Evolutionary conservation across 2,329 filamentous ascomycete genomes (phyloP), one percentile per base, ranked within the genome.

Genomic region (Arthrinium puccinioides): DNA sequence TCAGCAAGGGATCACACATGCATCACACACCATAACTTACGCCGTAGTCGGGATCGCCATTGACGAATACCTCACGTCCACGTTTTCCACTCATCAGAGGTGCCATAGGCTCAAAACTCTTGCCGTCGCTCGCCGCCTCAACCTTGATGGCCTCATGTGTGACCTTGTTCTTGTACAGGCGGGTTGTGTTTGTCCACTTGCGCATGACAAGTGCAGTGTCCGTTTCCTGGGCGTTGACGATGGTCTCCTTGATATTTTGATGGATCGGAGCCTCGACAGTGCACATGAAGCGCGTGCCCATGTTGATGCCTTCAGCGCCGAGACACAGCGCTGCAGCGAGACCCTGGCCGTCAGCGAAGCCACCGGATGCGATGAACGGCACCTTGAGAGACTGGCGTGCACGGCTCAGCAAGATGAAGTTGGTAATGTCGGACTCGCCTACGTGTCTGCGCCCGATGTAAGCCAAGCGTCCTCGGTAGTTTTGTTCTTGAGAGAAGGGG

Each of bases 201-300:
- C 90, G 70, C 55, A 98, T 69, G 18, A 98, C 78, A 36, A 98
- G 73, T 48, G 88, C 79, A 0, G 92, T 98, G 61, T 97, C 87
- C 16, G 84, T 88, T 71, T 98, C 92, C 45, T 87, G 74, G 2
- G 89, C 85, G 38, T 79, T 74, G 35, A 96, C 88, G 54, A 98
- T 98, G 49, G 84, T 74, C 61, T 94, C 74, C 74, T 98, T 98
- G 69, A 98, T 87, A 49, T 94, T 94, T 33, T 78, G 60, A 65
- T 98, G 92, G 46, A 98, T 85, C 1, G 92, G 92, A 13, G 89
- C 82, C 64, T 97, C 92, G 30, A 90, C 72, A 1, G 92, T 97
- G 67, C 84, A 90, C 86, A 98, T 94, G 69, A 97, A 98, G 28
- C 92, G 74, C 9, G 92, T 98, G 40, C 92, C 92, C 92, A 98